Evolutionary conservation across 202 grass and related monocot species (phyloP).

Genomic region (Panicum virgatum): DNA sequence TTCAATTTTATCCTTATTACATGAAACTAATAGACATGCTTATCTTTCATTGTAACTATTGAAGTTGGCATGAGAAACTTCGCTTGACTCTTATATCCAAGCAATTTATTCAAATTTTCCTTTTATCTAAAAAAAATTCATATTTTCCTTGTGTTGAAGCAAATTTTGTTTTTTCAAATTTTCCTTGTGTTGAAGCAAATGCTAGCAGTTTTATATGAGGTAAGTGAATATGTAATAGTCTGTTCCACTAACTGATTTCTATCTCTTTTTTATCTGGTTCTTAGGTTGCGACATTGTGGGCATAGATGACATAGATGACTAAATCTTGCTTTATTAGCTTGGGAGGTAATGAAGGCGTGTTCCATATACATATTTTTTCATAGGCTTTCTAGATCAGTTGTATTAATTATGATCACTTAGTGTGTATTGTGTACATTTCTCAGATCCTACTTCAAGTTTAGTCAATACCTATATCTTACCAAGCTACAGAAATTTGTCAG

Average conservation of each 20-base stretch:
- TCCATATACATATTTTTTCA: background rate
- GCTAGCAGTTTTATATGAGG: no score
- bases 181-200: no score
- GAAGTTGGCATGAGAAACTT: no score
- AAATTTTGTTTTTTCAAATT: no score
- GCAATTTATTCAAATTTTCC: no score
- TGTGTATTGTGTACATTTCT: background rate
- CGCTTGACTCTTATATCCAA: no score
- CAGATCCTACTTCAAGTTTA: background rate
- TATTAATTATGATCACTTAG: background rate
- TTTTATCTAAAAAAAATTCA: no score
- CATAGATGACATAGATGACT: conserved; percentile 3
- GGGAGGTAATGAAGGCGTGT: background rate
- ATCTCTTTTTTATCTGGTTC: background rate
- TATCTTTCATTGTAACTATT: no score
- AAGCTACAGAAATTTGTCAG: background rate
- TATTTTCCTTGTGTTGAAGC: no score
- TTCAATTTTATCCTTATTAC: no score
- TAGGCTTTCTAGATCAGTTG: background rate
- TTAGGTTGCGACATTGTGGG: conserved; percentile 6
- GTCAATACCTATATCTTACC: background rate
- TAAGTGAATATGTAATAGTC: background rate
- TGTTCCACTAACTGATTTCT: background rate
- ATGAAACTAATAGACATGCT: no score
- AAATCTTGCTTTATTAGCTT: background rate